These are phyloP conservation scores for Acidomyces sp. DNA, from an alignment of 495 filamentous ascomycete species.

Conservation along the genomic window DNA sequence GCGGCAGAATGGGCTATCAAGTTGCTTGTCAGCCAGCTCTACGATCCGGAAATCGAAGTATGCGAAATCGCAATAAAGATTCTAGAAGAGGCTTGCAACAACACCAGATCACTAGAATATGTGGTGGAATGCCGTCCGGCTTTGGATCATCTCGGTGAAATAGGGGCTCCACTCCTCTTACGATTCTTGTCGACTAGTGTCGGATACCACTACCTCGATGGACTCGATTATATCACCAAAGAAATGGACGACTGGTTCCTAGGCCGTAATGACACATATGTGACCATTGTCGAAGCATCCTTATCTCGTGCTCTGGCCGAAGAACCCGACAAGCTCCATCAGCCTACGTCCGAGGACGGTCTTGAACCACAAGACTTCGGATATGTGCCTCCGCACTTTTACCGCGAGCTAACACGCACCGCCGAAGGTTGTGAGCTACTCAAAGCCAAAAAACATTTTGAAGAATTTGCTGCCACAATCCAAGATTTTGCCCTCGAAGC, in stretches of 20 bases:
- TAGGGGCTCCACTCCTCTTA: constrained; percentile 83
- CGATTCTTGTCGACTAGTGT: constrained; percentile 91
- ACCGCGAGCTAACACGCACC: constrained; percentile 85
- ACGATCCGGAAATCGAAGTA: constrained; percentile 92
- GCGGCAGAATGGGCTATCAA: constrained; percentile 86
- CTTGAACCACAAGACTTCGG: constrained; percentile 48
- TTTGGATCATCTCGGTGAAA: constrained; percentile 90
- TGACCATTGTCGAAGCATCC: constrained; percentile 86
- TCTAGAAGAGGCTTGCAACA: constrained; percentile 91
- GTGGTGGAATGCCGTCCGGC: constrained; percentile 94
- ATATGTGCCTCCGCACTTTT: constrained; percentile 86
- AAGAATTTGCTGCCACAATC: constrained; percentile 80
- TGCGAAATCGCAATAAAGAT: constrained; percentile 94
- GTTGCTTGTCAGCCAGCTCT: constrained; percentile 88
- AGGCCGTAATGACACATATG: constrained; percentile 88
- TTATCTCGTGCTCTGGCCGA: constrained; percentile 78
- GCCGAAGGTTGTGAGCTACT: constrained; percentile 82
- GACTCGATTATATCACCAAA: constrained; percentile 92
- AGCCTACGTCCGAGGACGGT: constrained; percentile 41
- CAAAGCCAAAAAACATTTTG: constrained; percentile 86
- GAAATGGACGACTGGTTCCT: constrained; percentile 99
- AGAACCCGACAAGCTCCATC: constrained; percentile 35
- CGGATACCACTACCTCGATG: constrained; percentile 94
- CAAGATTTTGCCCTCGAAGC: constrained; percentile 67
- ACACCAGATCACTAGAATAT: constrained; percentile 76